Percentiles rank a stretch among this genome's conserved stretches.
phyloP scores from a whole-genome alignment of 1,139 yeast species.

The Keqinozyma sinolaborantium region DNA sequence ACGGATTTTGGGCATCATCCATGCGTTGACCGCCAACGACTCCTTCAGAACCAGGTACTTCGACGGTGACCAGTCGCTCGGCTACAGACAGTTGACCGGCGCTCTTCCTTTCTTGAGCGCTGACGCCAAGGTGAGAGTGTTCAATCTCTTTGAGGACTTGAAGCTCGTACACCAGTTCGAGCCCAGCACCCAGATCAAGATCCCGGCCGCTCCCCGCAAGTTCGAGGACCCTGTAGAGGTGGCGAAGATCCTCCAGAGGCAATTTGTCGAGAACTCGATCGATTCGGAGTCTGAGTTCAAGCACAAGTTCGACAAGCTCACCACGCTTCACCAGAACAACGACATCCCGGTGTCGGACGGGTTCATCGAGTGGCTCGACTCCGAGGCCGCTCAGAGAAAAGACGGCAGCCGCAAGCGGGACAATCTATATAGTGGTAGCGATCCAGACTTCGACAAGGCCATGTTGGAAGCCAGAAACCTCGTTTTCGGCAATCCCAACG shows the following conservation, averaged over 20 bases:
- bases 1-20: constrained; percentile 47
- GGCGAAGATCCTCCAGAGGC: constrained; percentile 15
- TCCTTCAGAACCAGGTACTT: constrained; percentile 26
- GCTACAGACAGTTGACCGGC: constrained; percentile 16
- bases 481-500: constrained; percentile 80
- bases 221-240: constrained; percentile 12
- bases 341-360: constrained; percentile 23
- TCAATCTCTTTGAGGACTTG: constrained; percentile 41
- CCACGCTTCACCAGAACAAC: constrained; percentile 28
- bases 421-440: constrained; percentile 19
- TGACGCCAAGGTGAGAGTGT: constrained; percentile 28
- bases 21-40: constrained; percentile 33
- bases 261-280: constrained; percentile 2
- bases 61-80: constrained; percentile 15
- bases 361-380: constrained; percentile 62
- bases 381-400: constrained; percentile 42
- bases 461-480: constrained; percentile 61
- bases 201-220: constrained; percentile 3
- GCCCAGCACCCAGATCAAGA: neutral
- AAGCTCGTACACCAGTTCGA: constrained; percentile 10
- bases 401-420: constrained; percentile 25
- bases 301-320: constrained; percentile 39
- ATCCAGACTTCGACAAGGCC: constrained; percentile 37
- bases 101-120: constrained; percentile 25
- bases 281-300: constrained; percentile 38